phyloP scores from a whole-genome alignment of 2,329 filamentous ascomycete species.

The Lomentospora prolificans region DNA sequence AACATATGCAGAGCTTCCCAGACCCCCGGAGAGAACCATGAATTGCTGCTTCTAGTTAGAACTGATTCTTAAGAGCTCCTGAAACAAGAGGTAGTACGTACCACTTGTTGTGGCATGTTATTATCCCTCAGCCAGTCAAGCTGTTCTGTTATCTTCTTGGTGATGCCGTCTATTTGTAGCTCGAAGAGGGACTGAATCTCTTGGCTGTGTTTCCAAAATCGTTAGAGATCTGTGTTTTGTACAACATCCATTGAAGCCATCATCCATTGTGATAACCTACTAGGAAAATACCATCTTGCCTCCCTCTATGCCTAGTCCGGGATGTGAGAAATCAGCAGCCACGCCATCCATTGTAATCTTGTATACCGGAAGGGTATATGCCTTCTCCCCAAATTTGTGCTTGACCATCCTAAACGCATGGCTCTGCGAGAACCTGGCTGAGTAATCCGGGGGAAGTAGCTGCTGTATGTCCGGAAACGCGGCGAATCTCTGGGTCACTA shows the following conservation, averaged over 20 bases:
- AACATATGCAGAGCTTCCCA: slow-evolving; percentile 36
- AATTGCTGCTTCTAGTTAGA: slow-evolving; percentile 20
- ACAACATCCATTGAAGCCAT: too few relatives aligned
- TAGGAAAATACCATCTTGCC: slow-evolving; percentile 29
- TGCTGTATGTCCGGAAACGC: slow-evolving; percentile 23
- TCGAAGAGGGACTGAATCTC: slow-evolving; percentile 35
- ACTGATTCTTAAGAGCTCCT: not conserved
- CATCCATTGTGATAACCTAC: slow-evolving; percentile 22
- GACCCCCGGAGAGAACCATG: slow-evolving; percentile 33
- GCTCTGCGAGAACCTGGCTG: slow-evolving; percentile 25
- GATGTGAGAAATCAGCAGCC: slow-evolving; percentile 27
- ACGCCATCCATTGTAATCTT: slow-evolving; percentile 34
- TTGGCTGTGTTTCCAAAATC: slow-evolving; percentile 17
- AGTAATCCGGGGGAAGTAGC: slow-evolving; percentile 25
- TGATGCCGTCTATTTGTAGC: slow-evolving; percentile 28
- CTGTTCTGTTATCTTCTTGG: slow-evolving; percentile 27
- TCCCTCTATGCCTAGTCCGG: slow-evolving; percentile 25
- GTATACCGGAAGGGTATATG: slow-evolving; percentile 28
- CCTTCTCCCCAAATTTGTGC: slow-evolving; percentile 33
- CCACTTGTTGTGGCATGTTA: slow-evolving; percentile 23
- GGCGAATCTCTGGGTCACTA: slow-evolving; percentile 27
- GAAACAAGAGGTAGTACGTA: slow-evolving; percentile 13
- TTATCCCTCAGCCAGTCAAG: slow-evolving; percentile 27
- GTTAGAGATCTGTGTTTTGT: slow-evolving; percentile 4
- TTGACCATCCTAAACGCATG: slow-evolving; percentile 28